A percentile compares a stretch with the other conserved stretches of the same genome.
Conservation (phyloP, 305 asterid species). For the Rubia peregrina region DNA sequence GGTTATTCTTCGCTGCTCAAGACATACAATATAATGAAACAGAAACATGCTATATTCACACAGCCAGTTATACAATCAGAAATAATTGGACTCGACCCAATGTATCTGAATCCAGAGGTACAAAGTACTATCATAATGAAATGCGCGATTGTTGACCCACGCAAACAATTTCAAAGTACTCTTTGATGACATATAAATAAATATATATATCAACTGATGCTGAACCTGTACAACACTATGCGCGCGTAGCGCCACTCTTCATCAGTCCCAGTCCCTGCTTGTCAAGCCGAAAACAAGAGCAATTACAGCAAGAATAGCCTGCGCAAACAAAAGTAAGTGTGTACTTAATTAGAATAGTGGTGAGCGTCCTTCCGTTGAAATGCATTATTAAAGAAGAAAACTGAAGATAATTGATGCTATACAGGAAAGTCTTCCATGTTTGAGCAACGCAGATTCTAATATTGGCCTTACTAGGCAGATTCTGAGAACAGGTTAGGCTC, state of each 20-base stretch:
- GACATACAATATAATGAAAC: neutral
- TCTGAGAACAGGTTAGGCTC: neutral
- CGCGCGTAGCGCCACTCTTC: neutral
- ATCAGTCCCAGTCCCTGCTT: slow-evolving; percentile 24
- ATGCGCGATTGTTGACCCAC: neutral
- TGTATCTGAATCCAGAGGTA: too few relatives aligned
- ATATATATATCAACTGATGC: neutral
- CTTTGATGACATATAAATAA: neutral
- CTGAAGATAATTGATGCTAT: neutral
- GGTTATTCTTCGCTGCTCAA: too few relatives aligned
- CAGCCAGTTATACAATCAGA: neutral
- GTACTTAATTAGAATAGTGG: neutral
- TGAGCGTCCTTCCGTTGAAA: neutral
- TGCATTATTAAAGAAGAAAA: neutral
- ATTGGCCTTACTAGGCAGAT: neutral
- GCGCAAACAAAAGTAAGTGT: slow-evolving; percentile 10
- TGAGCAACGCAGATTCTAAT: neutral
- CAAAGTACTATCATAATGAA: neutral
- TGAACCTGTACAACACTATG: slow-evolving; percentile 9
- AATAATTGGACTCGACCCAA: neutral
- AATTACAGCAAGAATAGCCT: slow-evolving; percentile 63
- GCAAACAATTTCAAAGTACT: neutral
- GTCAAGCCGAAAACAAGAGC: slow-evolving; percentile 55
- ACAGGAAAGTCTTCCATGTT: neutral
- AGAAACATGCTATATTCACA: slow-evolving; percentile 1